A percentile compares a stretch with the other conserved stretches of the same genome.
Evolutionary conservation across 352 stramenopile species (phyloP).

Genomic region (Pythium rhizo-oryzae): DNA sequence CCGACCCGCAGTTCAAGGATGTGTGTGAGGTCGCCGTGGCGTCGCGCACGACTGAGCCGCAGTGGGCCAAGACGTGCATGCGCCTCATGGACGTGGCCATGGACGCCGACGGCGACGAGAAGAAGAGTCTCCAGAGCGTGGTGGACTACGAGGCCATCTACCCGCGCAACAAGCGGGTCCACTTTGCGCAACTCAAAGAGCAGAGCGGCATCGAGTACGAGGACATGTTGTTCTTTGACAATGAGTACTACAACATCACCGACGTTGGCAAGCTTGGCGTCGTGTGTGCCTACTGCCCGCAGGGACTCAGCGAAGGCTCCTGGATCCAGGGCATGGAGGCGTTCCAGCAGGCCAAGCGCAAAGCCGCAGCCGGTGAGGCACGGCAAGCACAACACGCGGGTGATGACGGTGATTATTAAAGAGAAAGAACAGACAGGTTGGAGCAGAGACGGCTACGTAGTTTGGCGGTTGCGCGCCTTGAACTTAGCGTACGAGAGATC

Average conservation of each 20-base stretch:
- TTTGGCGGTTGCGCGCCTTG: not conserved
- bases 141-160: constrained; percentile 87
- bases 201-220: constrained; percentile 91
- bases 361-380: constrained; percentile 2
- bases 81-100: constrained; percentile 59
- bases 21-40: constrained; percentile 66
- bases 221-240: constrained; percentile 98
- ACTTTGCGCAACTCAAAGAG: constrained; percentile 93
- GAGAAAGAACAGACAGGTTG: not conserved
- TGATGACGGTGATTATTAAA: constrained; percentile 20
- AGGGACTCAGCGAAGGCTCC: constrained; percentile 65
- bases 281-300: constrained; percentile 74
- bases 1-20: constrained; percentile 61
- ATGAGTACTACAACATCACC: constrained; percentile 84
- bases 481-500: constrained; percentile 19
- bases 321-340: constrained; percentile 77
- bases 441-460: not conserved
- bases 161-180: constrained; percentile 82
- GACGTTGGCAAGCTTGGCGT: constrained; percentile 73
- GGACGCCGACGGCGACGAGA: constrained; percentile 24
- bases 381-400: not conserved
- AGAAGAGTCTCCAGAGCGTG: constrained; percentile 54
- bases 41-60: constrained; percentile 71
- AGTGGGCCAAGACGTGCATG: constrained; percentile 83
- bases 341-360: constrained; percentile 59